phyloP scores from a whole-genome alignment of 257 asterid genomes.

The Coffea eugenioides region DNA sequence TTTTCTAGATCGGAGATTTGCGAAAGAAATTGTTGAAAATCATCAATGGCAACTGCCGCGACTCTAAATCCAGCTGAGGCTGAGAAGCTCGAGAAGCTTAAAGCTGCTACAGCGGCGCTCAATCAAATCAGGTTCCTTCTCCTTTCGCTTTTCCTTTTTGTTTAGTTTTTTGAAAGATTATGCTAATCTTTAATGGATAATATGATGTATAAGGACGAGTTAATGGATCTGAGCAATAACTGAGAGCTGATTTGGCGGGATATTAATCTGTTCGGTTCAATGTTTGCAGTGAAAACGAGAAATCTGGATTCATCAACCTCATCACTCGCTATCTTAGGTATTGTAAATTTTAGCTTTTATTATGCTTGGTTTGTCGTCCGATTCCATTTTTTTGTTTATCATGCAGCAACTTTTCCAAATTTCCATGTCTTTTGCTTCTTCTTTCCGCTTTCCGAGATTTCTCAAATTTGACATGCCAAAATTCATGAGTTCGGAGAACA shows the following conservation, averaged over 20 bases:
- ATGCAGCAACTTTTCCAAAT: background rate
- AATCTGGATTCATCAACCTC: slow-evolving; percentile 46
- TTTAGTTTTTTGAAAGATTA: background rate
- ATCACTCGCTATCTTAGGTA: slow-evolving; percentile 88
- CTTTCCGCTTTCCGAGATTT: background rate
- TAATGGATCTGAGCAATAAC: slow-evolving; percentile 24
- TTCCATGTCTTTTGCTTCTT: background rate
- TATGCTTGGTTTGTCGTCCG: background rate
- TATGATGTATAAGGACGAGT: background rate
- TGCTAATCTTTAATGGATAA: background rate
- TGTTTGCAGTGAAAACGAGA: slow-evolving; percentile 78
- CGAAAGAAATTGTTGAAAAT: slow-evolving; percentile 4
- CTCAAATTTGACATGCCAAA: background rate
- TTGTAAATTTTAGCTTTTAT: background rate
- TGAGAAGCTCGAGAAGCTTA: slow-evolving; percentile 62
- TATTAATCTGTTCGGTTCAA: background rate
- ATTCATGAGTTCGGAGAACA: background rate
- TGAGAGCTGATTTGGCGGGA: background rate
- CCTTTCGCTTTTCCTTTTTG: background rate
- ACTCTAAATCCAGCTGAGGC: slow-evolving; percentile 51
- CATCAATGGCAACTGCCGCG: slow-evolving; percentile 48
- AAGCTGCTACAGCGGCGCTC: slow-evolving; percentile 61
- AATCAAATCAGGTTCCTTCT: slow-evolving; percentile 61
- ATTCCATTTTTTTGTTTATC: background rate
- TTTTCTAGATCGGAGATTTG: slow-evolving; percentile 30